Percentiles rank a stretch among this genome's conserved stretches.
Evolutionary conservation across 768 basidiomycete species (phyloP).

Genomic region (Botryobasidium botryosum): DNA sequence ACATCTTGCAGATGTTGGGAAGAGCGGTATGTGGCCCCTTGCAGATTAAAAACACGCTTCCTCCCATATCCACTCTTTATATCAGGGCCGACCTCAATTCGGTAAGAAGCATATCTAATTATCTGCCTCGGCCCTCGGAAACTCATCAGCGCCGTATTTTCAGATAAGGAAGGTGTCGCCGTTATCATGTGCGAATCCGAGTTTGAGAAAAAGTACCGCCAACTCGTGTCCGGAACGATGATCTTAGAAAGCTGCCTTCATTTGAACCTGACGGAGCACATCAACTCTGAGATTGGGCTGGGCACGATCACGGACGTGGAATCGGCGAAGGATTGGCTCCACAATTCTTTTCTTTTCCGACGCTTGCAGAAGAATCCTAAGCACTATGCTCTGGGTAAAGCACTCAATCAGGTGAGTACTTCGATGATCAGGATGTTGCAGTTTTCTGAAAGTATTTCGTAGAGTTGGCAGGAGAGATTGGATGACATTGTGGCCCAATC

Average conservation of each 20-base stretch:
- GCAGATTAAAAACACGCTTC: not conserved
- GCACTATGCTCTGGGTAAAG: slow-evolving; percentile 47
- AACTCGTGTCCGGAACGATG: slow-evolving; percentile 51
- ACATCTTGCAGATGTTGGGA: slow-evolving; percentile 93
- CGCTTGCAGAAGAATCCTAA: slow-evolving; percentile 71
- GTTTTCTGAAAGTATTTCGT: not conserved
- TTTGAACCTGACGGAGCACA: slow-evolving; percentile 66
- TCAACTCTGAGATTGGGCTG: slow-evolving; percentile 87
- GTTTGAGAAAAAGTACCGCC: slow-evolving; percentile 53
- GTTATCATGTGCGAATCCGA: slow-evolving; percentile 67
- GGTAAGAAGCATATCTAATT: slow-evolving; percentile 27
- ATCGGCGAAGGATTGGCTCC: slow-evolving; percentile 69
- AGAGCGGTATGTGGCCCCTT: slow-evolving; percentile 44
- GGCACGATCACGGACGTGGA: slow-evolving; percentile 57
- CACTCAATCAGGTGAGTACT: too few relatives aligned
- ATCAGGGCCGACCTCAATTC: slow-evolving; percentile 77
- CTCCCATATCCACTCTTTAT: not conserved
- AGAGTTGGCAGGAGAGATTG: slow-evolving; percentile 53
- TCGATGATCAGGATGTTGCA: too few relatives aligned
- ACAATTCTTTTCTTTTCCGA: slow-evolving; percentile 70
- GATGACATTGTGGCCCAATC: slow-evolving; percentile 60
- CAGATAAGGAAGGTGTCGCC: slow-evolving; percentile 71
- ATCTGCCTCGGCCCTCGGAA: not conserved
- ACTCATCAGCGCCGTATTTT: not conserved
- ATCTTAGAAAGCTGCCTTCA: slow-evolving; percentile 78